These are phyloP conservation scores for Aspergillus affinis DNA, from an alignment of 495 filamentous ascomycete species.

Conservation along the genomic window DNA sequence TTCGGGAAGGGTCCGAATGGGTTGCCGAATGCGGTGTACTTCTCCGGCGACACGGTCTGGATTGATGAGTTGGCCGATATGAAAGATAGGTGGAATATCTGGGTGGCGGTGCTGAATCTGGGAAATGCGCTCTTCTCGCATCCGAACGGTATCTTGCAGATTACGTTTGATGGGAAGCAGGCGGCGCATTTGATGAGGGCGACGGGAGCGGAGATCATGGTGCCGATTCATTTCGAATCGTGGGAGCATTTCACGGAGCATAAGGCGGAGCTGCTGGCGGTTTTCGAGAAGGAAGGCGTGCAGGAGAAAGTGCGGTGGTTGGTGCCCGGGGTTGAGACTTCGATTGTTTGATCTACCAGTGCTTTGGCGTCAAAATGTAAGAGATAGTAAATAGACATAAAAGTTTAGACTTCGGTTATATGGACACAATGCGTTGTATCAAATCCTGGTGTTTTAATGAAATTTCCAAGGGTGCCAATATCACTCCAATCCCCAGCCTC, in stretches of 20 bases:
- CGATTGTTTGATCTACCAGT: neutral
- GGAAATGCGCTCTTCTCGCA: conserved; percentile 20
- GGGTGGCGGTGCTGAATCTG: conserved; percentile 28
- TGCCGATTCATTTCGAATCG: conserved; percentile 53
- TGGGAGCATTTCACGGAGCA: conserved; percentile 49
- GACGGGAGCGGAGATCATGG: conserved; percentile 43
- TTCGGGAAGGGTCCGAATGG: conserved; percentile 40
- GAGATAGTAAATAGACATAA: neutral
- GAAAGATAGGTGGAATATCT: conserved; percentile 18
- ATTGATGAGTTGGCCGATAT: conserved; percentile 37
- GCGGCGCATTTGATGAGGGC: conserved; percentile 39
- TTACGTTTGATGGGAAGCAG: conserved; percentile 51
- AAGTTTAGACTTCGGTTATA: neutral
- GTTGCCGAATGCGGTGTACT: conserved; percentile 50
- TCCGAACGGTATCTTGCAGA: conserved; percentile 34
- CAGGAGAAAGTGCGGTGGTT: neutral
- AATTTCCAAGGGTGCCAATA: neutral
- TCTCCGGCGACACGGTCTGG: conserved; percentile 55
- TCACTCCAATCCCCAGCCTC: neutral
- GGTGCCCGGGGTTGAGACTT: neutral
- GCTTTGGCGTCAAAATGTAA: no score
- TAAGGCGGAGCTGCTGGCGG: conserved; percentile 16
- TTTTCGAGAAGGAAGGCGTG: conserved; percentile 17
- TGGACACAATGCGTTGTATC: no score
- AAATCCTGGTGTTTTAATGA: no score